Base-by-base conservation (phyloP, 139 green algal species). In the Chlorella sp. region DNA sequence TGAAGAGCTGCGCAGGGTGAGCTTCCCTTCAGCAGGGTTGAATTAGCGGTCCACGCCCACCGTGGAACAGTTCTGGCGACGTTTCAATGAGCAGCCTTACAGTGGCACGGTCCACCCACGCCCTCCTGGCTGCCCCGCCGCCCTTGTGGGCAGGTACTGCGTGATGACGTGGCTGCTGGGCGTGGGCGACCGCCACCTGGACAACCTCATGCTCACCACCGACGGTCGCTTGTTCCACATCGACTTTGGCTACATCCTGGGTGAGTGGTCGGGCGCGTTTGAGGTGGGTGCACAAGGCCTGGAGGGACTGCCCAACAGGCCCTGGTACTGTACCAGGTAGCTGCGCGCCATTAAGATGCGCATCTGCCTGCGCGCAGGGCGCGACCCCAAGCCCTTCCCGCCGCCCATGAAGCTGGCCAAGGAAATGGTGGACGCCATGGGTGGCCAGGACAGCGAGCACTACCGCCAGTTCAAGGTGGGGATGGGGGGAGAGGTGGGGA, bases 161-260 rank as follows among this genome's bases (percentile, higher is more conserved):
- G 97, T 99, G 16, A 97, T 98, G 87, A 99, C 97, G 6, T 99
- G 98, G 92, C 94, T 99, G 72, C 91, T 99, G 69, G 97, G 97
- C 6, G 92, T 99, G 38, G 97, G 97, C 16, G 97, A 99, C 89
- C 84, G 96, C n/a, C 96, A 98, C 91, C 85, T 97, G 56, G 97
- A 99, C 92, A 99, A 99, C 91, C 89, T 99, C 73, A 96, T 99
- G 95, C 89, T 99, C 22, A 85, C 87, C 14, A 82, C 87, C 56
- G 93, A 98, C 84, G 97, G 97, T 41, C 92, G 93, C 28, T 91
- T 99, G 43, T 99, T 99, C 89, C 97, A 98, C 90, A 98, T 99
- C 75, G 96, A 99, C 92, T 99, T 99, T 89, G 96, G 95, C 26
- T 99, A 95, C 94, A 98, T 99, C 84, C 84, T 99, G 81, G 96